Evolutionary conservation across 805 yeast genomes (phyloP).

Genomic region (Torulaspora maleeae): DNA sequence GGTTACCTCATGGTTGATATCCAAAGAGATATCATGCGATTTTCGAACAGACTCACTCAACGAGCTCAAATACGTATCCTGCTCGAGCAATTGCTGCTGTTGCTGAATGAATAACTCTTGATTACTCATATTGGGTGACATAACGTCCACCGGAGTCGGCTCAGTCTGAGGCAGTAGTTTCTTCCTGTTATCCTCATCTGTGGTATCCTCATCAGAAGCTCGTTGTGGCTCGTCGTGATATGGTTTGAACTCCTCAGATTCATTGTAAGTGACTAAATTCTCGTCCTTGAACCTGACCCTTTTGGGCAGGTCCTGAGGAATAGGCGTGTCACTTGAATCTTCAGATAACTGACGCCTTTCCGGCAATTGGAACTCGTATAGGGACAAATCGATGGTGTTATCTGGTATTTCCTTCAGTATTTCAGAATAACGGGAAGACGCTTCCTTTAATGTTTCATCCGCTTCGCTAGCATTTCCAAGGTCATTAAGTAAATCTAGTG

Average conservation of each 20-base stretch:
- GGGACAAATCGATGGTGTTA: constrained; percentile 11
- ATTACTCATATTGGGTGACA: constrained; percentile 26
- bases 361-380: constrained; percentile 13
- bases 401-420: constrained; percentile 17
- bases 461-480: constrained; percentile 7
- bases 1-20: constrained; percentile 45
- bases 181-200: constrained; percentile 3
- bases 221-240: constrained; percentile 21
- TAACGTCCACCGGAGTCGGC: background rate
- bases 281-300: constrained; percentile 28
- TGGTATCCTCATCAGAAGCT: background rate
- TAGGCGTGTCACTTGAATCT: background rate
- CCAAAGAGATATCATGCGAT: constrained; percentile 43
- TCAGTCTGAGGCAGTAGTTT: background rate
- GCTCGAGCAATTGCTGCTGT: constrained; percentile 45
- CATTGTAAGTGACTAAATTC: constrained; percentile 11
- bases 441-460: constrained; percentile 5
- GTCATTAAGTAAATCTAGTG: constrained; percentile 16
- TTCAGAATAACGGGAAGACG: constrained; percentile 15
- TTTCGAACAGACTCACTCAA: constrained; percentile 43
- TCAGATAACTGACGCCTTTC: constrained; percentile 2
- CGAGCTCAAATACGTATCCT: constrained; percentile 41
- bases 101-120: constrained; percentile 40
- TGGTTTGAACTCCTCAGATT: constrained; percentile 20
- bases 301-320: constrained; percentile 14